Evolutionary conservation across 148 eudicot species (phyloP).

Genomic region (Arctostaphylos glauca): DNA sequence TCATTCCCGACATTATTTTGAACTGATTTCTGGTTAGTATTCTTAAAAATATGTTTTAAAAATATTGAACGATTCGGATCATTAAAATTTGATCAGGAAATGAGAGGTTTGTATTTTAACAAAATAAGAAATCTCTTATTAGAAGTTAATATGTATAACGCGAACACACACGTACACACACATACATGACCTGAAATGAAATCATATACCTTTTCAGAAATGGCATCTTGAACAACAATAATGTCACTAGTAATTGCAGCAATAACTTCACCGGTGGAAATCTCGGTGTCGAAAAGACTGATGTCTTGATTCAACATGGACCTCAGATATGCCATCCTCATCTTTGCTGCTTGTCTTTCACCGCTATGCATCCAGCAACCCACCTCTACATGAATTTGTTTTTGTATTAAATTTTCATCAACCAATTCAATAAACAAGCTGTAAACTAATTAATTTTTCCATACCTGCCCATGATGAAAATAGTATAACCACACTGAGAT

Average conservation of each 20-base stretch:
- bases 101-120: too few relatives aligned
- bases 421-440: too few relatives aligned
- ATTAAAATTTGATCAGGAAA: too few relatives aligned
- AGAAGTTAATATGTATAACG: too few relatives aligned
- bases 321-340: conserved; percentile 86
- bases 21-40: too few relatives aligned
- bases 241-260: conserved; percentile 83
- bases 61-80: too few relatives aligned
- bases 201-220: conserved; percentile 78
- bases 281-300: conserved; percentile 75
- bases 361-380: conserved; percentile 98
- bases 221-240: conserved; percentile 86
- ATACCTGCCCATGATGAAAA: conserved; percentile 95
- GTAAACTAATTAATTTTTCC: conserved; percentile 1
- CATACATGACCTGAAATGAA: too few relatives aligned
- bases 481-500: conserved; percentile 76
- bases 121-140: too few relatives aligned
- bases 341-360: conserved; percentile 91
- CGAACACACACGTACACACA: too few relatives aligned
- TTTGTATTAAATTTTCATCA: too few relatives aligned
- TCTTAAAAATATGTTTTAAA: too few relatives aligned
- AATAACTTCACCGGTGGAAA: conserved; percentile 92
- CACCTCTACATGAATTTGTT: conserved; percentile 47
- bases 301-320: conserved; percentile 90
- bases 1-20: too few relatives aligned